Base-by-base conservation (phyloP, 2,329 filamentous ascomycete species). In the Penicillium vulpinum region DNA sequence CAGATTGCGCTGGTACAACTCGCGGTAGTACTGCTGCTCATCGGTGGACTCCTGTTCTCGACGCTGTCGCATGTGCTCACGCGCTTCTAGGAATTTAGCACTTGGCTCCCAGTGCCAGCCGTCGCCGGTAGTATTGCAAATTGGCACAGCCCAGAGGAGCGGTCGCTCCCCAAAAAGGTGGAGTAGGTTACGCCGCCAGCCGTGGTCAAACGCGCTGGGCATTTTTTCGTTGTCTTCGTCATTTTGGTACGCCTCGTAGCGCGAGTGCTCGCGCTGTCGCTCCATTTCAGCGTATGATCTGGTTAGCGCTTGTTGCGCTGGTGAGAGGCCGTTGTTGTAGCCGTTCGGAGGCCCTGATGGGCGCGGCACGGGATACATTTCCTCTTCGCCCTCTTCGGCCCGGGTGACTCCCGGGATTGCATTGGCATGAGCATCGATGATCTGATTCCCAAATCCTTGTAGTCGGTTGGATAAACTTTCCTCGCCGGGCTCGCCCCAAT, bases 101-200 rank as follows among this genome's bases (percentile, higher is more conserved):
- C 87, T 95, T 0, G 92, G 84, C 67, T 97, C 92, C 94, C 94
- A 99, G 43, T 81, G 83, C 93, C 93, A 99, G 22, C 94, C 94
- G 72, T 99, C 91, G 33, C 93, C 93, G 0, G 86, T 90, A 2
- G 92, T 96, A 69, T 89, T 97, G 73, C 84, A 86, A 44, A 97
- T 78, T 0, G 94, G 94, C 1, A 97, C 59, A 28, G 81, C 77
- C 93, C 94, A 97, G 9, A 94, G 79, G 26, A 84, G 75, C 1
- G 86, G 87, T 1, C 79, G 84, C 0, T 85, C 84, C 0, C 94
- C 94, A 63, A 99, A 91, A 2, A 99, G 82, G 71, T 96, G 90
- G 1, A 77, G 70, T 5, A 97, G 74, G 71, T 99, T 99, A 40
- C 83, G 84, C 56, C 83, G 86, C 83, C 88, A 88, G 57, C 94